Percentiles rank a stretch among this genome's conserved stretches.
Evolutionary conservation across 768 basidiomycete species (phyloP).

Genomic region (Leucosporidium scottii): DNA sequence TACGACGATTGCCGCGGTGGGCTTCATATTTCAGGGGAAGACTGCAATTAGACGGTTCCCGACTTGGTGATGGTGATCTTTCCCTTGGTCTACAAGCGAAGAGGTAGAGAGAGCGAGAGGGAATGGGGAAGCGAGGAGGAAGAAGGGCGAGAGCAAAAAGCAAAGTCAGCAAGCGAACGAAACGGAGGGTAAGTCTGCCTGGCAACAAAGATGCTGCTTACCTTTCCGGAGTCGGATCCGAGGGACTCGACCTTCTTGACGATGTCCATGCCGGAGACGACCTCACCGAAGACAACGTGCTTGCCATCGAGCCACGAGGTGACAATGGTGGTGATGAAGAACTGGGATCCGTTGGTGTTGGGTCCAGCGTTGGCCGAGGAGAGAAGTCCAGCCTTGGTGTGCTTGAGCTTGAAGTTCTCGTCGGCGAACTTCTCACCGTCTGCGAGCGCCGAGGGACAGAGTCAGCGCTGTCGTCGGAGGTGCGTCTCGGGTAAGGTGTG

Average conservation of each 20-base stretch:
- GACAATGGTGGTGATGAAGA: constrained; percentile 26
- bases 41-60: constrained; percentile 10
- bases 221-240: constrained; percentile 35
- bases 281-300: constrained; percentile 45
- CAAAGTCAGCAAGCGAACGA: neutral
- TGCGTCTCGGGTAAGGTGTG: too few relatives aligned
- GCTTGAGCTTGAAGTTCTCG: constrained; percentile 92
- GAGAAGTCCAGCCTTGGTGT: constrained; percentile 82
- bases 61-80: constrained; percentile 23
- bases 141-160: neutral
- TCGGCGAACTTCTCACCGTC: constrained; percentile 83
- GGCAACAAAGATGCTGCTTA: constrained; percentile 8
- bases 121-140: neutral
- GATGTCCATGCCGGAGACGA: constrained; percentile 29
- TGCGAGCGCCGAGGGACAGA: constrained; percentile 69
- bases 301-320: constrained; percentile 48
- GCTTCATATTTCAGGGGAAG: too few relatives aligned
- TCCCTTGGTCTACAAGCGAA: neutral
- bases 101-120: neutral
- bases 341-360: constrained; percentile 54
- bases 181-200: too few relatives aligned
- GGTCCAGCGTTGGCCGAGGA: constrained; percentile 96
- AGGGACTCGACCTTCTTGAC: constrained; percentile 37
- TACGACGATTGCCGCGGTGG: too few relatives aligned
- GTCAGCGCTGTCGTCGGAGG: neutral